Percentiles rank a stretch among this genome's conserved stretches.
phyloP scores from a whole-genome alignment of 768 basidiomycete genomes.

The Psilocybe azurescens region DNA sequence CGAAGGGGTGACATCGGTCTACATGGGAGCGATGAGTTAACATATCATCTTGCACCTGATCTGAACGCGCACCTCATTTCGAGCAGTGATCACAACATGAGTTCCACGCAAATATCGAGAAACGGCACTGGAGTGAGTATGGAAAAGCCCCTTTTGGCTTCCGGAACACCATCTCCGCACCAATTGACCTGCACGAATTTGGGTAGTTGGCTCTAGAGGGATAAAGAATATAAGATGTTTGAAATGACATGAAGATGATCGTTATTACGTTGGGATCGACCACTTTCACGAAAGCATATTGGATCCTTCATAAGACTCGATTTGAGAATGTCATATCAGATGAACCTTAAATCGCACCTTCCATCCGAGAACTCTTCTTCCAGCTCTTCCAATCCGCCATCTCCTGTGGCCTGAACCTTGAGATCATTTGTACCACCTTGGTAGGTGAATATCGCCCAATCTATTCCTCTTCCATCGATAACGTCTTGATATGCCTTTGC shows the following conservation, averaged over 20 bases:
- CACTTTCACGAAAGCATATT: slow-evolving; percentile 90
- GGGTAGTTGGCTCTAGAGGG: slow-evolving; percentile 70
- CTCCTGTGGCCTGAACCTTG: slow-evolving; percentile 86
- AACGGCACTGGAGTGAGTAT: slow-evolving; percentile 84
- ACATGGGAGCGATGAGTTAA: neutral
- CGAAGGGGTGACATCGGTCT: slow-evolving; percentile 82
- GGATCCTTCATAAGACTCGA: slow-evolving; percentile 66
- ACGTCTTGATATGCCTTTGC: slow-evolving; percentile 77
- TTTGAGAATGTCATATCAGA: slow-evolving; percentile 16
- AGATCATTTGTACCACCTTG: slow-evolving; percentile 85
- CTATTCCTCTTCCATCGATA: slow-evolving; percentile 65
- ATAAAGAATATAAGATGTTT: slow-evolving; percentile 4
- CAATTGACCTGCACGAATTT: slow-evolving; percentile 97
- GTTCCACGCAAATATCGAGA: slow-evolving; percentile 80
- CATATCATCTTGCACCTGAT: neutral
- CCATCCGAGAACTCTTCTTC: slow-evolving; percentile 97
- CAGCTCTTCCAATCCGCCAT: slow-evolving; percentile 87
- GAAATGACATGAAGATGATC: neutral
- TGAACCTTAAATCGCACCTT: slow-evolving; percentile 52
- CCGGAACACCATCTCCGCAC: slow-evolving; percentile 98
- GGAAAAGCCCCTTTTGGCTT: slow-evolving; percentile 91
- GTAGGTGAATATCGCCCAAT: slow-evolving; percentile 84
- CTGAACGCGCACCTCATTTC: slow-evolving; percentile 70
- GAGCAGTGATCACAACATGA: slow-evolving; percentile 86
- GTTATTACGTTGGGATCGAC: slow-evolving; percentile 79